Percentiles rank a stretch among this genome's conserved stretches.
Evolutionary conservation across 2,329 filamentous ascomycete species (phyloP).

Genomic region (Penicillium sp.): DNA sequence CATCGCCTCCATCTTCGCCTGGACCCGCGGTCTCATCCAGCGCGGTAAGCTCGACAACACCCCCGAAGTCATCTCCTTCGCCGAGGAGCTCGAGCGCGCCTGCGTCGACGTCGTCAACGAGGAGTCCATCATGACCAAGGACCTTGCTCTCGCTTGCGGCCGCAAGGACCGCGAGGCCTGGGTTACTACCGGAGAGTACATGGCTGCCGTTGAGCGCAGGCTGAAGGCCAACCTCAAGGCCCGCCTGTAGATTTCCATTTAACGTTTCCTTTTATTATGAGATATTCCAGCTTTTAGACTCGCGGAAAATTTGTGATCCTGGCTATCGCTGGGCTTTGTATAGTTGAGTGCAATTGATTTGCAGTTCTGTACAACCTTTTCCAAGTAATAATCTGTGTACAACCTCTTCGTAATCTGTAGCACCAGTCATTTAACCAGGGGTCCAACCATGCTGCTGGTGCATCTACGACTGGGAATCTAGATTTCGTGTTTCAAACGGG

Average conservation of each 20-base stretch:
- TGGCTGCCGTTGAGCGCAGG: constrained; percentile 87
- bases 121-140: constrained; percentile 99
- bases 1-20: constrained; percentile 98
- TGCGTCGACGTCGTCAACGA: constrained; percentile 92
- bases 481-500: not conserved
- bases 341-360: constrained; percentile 13
- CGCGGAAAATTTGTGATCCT: constrained; percentile 2
- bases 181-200: constrained; percentile 89
- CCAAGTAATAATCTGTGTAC: not conserved
- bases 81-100: constrained; percentile 86
- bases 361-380: constrained; percentile 1
- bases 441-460: too few species aligned
- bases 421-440: too few species aligned
- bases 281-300: constrained; percentile 18
- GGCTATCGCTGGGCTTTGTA: constrained; percentile 20
- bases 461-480: too few species aligned
- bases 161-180: constrained; percentile 82
- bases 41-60: constrained; percentile 90
- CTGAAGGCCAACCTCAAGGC: constrained; percentile 71
- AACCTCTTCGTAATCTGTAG: not conserved
- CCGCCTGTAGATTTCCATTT: constrained; percentile 32
- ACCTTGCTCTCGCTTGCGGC: constrained; percentile 91
- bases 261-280: constrained; percentile 13
- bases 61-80: constrained; percentile 89
- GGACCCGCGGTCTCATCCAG: constrained; percentile 92